phyloP scores from a whole-genome alignment of 169 alveolate genomes.

The Cryptosporidium sp. region DNA sequence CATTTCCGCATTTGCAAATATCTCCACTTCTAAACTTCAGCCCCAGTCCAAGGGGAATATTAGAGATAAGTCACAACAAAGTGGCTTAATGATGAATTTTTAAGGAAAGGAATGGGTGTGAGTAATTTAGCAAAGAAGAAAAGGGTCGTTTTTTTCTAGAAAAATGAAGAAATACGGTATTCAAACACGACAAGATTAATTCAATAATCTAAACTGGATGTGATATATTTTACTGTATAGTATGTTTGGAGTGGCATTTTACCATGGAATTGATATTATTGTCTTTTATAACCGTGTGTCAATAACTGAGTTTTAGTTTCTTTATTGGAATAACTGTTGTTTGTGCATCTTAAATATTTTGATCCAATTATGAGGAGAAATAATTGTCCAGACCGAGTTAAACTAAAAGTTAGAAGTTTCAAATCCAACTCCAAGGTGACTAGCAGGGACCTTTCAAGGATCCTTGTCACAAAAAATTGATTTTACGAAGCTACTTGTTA shows the following conservation, averaged over 20 bases:
- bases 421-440: neutral
- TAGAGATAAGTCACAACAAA: neutral
- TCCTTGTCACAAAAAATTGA: neutral
- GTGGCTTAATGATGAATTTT: neutral
- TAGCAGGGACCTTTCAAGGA: conserved; percentile 1
- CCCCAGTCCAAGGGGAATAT: neutral
- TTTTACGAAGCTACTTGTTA: neutral
- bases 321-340: conserved; percentile 1
- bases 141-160: conserved; percentile 1
- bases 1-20: neutral
- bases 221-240: neutral
- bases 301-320: neutral
- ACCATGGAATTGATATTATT: conserved; percentile 2
- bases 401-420: neutral
- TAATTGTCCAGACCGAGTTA: neutral
- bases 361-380: neutral
- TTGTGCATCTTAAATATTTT: neutral
- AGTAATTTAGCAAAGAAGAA: neutral
- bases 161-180: conserved; percentile 11
- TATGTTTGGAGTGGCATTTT: neutral
- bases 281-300: neutral
- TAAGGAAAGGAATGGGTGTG: neutral
- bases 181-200: conserved; percentile 14
- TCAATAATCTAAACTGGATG: conserved; percentile 40
- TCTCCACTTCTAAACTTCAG: neutral